Percentiles rank a stretch among this genome's conserved stretches.
phyloP scores from a whole-genome alignment of 768 basidiomycete species.

The Hericium alpestre region DNA sequence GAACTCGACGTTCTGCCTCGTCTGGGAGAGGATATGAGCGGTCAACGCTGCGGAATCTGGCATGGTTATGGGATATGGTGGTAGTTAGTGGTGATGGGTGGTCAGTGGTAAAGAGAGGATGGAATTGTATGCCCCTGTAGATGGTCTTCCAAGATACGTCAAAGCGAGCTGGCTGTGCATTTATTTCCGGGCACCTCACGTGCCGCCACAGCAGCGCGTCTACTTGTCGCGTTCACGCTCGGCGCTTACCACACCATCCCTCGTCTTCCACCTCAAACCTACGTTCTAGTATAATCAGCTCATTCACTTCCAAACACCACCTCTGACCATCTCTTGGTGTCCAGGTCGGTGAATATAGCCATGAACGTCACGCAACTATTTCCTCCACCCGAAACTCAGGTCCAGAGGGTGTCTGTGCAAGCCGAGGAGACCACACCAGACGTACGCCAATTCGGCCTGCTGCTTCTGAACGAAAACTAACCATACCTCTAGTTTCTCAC shows the following conservation, averaged over 20 bases:
- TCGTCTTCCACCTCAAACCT: too few species aligned
- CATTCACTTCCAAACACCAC: not conserved
- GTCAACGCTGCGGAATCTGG: slow-evolving; percentile 33
- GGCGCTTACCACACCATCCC: too few species aligned
- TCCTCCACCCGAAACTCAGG: slow-evolving; percentile 5
- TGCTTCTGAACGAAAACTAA: not conserved
- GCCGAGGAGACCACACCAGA: slow-evolving; percentile 12
- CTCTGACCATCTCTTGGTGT: not conserved
- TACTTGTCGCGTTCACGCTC: too few species aligned
- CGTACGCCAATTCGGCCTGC: not conserved
- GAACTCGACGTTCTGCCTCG: slow-evolving; percentile 35
- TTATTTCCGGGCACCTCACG: too few species aligned
- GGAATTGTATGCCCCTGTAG: too few species aligned
- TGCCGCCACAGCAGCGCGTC: too few species aligned
- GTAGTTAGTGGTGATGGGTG: too few species aligned
- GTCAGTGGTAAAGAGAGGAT: too few species aligned
- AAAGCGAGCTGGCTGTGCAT: too few species aligned
- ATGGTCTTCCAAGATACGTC: too few species aligned
- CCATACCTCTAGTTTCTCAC: slow-evolving; percentile 25
- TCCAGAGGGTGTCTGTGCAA: slow-evolving; percentile 6
- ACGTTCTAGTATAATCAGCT: not conserved
- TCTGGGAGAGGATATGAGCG: slow-evolving; percentile 40
- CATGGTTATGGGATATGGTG: not conserved
- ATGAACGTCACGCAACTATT: slow-evolving; percentile 13
- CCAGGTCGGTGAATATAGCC: not conserved